These are phyloP conservation scores for Globisporangium alternatum DNA, from an alignment of 352 stramenopile species.

Conservation along the genomic window DNA sequence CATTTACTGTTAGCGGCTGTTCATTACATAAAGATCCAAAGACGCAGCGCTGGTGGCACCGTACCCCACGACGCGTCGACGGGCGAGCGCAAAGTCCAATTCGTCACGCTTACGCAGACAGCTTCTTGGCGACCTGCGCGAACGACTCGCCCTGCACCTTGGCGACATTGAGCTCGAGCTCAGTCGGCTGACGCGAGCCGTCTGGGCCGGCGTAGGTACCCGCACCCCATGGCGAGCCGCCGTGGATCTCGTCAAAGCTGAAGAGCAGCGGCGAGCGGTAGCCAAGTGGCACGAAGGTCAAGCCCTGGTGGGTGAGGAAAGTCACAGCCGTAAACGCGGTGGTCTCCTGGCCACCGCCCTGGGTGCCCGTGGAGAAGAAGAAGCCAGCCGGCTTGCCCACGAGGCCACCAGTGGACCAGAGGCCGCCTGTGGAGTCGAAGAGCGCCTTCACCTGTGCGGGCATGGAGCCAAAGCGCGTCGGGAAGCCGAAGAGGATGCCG, in stretches of 20 bases:
- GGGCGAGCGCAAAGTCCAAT: too few species aligned
- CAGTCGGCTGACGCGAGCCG: constrained; percentile 54
- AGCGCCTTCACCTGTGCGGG: constrained; percentile 76
- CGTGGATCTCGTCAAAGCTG: constrained; percentile 47
- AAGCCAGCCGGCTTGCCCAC: constrained; percentile 69
- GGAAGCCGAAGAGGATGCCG: constrained; percentile 84
- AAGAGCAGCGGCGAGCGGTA: constrained; percentile 32
- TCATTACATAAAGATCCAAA: too few species aligned
- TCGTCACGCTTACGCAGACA: too few species aligned
- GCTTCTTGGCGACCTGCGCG: constrained; percentile 68
- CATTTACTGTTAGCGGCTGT: too few species aligned
- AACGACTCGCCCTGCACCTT: constrained; percentile 78
- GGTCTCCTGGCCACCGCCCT: constrained; percentile 78
- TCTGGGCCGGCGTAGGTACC: constrained; percentile 61
- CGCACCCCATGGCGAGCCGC: constrained; percentile 51
- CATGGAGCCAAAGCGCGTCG: constrained; percentile 77
- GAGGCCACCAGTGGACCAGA: constrained; percentile 65
- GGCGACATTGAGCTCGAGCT: constrained; percentile 59
- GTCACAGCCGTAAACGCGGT: constrained; percentile 58
- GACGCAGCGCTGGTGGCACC: too few species aligned
- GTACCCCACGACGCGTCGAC: too few species aligned
- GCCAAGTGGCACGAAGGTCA: constrained; percentile 78
- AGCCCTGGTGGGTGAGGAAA: constrained; percentile 76
- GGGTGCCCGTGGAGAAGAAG: constrained; percentile 61
- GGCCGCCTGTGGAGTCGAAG: constrained; percentile 58